phyloP scores from a whole-genome alignment of 495 filamentous ascomycete species.

The Penicillium paradoxum region DNA sequence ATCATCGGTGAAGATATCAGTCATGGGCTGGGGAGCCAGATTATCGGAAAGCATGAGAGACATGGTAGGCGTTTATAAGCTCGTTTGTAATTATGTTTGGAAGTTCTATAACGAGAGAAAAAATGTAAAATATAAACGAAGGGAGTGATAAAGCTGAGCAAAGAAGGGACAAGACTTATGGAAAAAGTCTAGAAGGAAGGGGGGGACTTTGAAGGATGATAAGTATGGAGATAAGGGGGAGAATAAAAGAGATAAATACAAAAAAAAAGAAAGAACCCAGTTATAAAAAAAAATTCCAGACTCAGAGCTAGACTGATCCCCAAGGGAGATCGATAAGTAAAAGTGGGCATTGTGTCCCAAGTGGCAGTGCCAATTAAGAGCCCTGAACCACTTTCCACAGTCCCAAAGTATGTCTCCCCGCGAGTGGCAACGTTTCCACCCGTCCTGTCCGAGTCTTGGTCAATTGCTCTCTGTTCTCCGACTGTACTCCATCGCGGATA shows the following conservation, averaged over 20 bases:
- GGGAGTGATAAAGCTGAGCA: conserved; percentile 7
- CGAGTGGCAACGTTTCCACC: conserved; percentile 24
- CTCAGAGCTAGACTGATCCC: conserved; percentile 3
- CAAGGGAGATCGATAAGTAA: conserved; percentile 9
- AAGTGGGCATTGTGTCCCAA: conserved; percentile 20
- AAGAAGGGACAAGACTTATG: conserved; percentile 24
- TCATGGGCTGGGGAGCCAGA: conserved; percentile 40
- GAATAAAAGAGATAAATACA: conserved; percentile 5
- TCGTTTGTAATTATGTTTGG: conserved; percentile 3
- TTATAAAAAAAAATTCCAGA: conserved; percentile 11
- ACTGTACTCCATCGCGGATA: neutral
- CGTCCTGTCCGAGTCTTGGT: conserved; percentile 3
- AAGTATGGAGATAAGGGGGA: conserved; percentile 21
- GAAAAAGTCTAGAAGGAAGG: conserved; percentile 30
- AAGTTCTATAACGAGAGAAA: neutral
- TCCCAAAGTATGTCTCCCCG: conserved; percentile 13
- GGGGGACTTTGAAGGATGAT: conserved; percentile 8
- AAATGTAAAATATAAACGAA: neutral
- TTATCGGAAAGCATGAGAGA: conserved; percentile 42
- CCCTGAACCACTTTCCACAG: conserved; percentile 10
- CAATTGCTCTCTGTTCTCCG: conserved; percentile 7
- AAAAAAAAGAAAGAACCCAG: conserved; percentile 5
- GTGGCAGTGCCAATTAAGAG: conserved; percentile 15
- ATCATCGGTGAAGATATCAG: conserved; percentile 49
- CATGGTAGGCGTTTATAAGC: conserved; percentile 26